Evolutionary conservation across 345 rosid species (phyloP).

Genomic region (Punica granatum): DNA sequence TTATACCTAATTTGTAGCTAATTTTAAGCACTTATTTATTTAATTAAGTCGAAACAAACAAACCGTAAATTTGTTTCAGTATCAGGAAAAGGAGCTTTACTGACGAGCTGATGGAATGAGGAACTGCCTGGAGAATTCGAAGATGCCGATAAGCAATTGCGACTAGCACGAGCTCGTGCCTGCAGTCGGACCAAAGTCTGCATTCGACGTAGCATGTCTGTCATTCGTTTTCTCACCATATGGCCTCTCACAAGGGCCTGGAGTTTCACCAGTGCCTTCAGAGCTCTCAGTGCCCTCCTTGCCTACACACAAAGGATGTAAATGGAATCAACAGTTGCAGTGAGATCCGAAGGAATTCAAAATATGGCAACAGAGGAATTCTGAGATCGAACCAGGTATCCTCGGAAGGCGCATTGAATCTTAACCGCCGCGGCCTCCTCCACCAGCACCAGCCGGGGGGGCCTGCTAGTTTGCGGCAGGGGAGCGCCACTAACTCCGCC

Average conservation of each 20-base stretch:
- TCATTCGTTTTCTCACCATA: constrained; percentile 75
- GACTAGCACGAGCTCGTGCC: constrained; percentile 64
- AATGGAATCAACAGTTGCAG: too few species aligned
- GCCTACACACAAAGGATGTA: background rate
- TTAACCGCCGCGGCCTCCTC: constrained; percentile 49
- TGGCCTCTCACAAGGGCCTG: constrained; percentile 92
- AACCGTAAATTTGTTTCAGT: too few species aligned
- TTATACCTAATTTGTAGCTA: too few species aligned
- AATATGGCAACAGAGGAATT: background rate
- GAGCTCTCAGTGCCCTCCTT: constrained; percentile 13
- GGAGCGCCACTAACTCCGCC: constrained; percentile 13
- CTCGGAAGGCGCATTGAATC: constrained; percentile 88
- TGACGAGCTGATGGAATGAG: constrained; percentile 41
- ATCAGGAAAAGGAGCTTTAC: constrained; percentile 4
- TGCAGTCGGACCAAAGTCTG: constrained; percentile 70
- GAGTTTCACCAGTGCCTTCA: constrained; percentile 88
- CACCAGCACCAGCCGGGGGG: background rate
- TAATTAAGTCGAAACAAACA: too few species aligned
- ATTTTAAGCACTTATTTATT: too few species aligned
- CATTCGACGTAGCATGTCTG: constrained; percentile 78
- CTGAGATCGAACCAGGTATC: constrained; percentile 64
- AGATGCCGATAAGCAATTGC: constrained; percentile 42
- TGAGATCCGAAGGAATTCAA: too few species aligned
- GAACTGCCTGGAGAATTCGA: constrained; percentile 43
- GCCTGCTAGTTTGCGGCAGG: constrained; percentile 10